Percentiles rank a stretch among this genome's conserved stretches.
Conservation (phyloP, 2,329 filamentous ascomycete genomes). For the Aspergillus pseudonomiae region DNA sequence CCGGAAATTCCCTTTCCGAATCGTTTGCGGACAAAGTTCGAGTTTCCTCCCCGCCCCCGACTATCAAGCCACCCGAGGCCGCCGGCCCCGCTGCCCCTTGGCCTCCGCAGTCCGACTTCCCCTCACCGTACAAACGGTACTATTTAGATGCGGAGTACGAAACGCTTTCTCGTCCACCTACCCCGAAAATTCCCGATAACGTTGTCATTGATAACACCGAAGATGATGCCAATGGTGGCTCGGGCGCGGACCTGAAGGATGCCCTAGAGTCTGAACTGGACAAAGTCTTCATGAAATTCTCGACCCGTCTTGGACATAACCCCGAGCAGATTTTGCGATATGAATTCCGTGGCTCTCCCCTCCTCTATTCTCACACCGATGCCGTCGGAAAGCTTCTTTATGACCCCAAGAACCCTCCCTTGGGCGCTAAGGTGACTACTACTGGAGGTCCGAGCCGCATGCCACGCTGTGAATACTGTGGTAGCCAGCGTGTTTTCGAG, state of each 20-base stretch:
- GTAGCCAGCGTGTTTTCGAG: slow-evolving; percentile 78
- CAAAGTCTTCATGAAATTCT: slow-evolving; percentile 77
- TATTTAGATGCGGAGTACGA: slow-evolving; percentile 94
- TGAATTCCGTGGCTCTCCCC: slow-evolving; percentile 70
- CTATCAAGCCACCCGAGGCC: slow-evolving; percentile 35
- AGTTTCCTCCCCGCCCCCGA: slow-evolving; percentile 46
- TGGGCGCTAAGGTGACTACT: slow-evolving; percentile 31
- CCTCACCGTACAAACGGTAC: slow-evolving; percentile 72
- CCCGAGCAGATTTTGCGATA: slow-evolving; percentile 82
- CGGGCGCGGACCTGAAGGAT: slow-evolving; percentile 60
- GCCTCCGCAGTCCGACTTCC: slow-evolving; percentile 69
- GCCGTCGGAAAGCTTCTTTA: slow-evolving; percentile 68
- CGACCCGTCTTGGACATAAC: slow-evolving; percentile 76
- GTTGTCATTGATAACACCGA: slow-evolving; percentile 48
- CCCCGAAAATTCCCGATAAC: slow-evolving; percentile 52
- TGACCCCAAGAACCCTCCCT: slow-evolving; percentile 21
- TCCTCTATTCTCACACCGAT: slow-evolving; percentile 82
- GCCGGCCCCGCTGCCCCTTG: slow-evolving; percentile 67
- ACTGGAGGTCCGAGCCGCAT: slow-evolving; percentile 51
- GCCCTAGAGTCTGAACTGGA: slow-evolving; percentile 77
- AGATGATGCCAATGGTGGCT: slow-evolving; percentile 39
- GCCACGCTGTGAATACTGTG: slow-evolving; percentile 77
- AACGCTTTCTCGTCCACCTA: slow-evolving; percentile 65
- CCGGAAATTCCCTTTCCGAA: slow-evolving; percentile 67
- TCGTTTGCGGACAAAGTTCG: slow-evolving; percentile 74